Evolutionary conservation across 129 eudicot species (phyloP), one percentile per base, ranked within the genome.

Genomic region (Dittrichia graveolens): DNA sequence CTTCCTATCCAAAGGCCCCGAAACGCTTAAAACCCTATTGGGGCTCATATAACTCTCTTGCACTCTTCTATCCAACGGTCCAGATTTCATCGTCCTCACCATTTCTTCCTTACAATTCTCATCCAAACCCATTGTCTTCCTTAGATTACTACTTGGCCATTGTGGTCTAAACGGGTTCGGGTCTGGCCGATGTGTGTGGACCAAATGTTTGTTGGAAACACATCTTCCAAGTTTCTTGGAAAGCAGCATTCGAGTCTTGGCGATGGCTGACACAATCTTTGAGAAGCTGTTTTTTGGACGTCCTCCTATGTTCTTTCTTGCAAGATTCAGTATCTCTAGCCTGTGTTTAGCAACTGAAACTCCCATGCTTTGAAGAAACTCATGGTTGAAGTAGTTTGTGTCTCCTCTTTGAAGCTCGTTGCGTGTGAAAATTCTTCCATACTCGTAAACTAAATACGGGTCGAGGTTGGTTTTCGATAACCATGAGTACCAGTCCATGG

Each of bases 401-500:
- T 90, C 93, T 38, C 83, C 82, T 58, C 75, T 59, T 60, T 83
- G 78, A 53, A 87, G 90, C 87, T 90, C 86, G 65, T 85, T 87
- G 7, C 78, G 83, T 0, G 81, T 74, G 79, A 90, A 85, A 0
- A 67, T 52, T 14, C 73, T 65, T 4, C 84, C 86, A 39, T 90
- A 90, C 19, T 90, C 86, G 68, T 87, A 81, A 7, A 79, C 74
- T 12, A 80, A 67, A 4, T 73, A 42, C 5, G 88, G 90, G 11
- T 89, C 88, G 18, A 89, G 91, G 63, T 61, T 79, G 31, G 87
- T 83, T 80, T 81, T 83, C 3, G 88, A 82, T 73, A 90, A 61
- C 96, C 96, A 90, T 12, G 88, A 70, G 75, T 82, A 78, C 96
- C 96, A 90, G 63, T 90, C 93, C 96, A 90, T 90, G 80, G 75